phyloP scores from a whole-genome alignment of 768 basidiomycete species.

The Kondoa subrosea region DNA sequence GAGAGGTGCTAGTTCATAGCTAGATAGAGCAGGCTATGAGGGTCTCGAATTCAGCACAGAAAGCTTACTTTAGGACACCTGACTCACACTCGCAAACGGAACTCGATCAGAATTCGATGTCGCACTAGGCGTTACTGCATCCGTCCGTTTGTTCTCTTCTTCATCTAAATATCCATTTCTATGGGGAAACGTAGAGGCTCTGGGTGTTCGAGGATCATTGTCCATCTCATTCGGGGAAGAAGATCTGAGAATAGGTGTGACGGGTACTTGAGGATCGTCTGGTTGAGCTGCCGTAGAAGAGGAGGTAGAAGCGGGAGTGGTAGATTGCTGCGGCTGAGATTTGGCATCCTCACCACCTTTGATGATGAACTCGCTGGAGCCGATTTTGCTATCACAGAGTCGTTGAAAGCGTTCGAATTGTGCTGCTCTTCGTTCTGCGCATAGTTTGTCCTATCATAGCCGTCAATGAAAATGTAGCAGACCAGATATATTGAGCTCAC shows the following conservation, averaged over 20 bases:
- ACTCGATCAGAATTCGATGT: not conserved
- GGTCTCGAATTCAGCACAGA: not conserved
- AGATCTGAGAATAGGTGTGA: not conserved
- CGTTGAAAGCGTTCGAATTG: conserved; percentile 50
- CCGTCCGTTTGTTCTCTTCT: too few relatives aligned
- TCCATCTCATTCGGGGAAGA: too few relatives aligned
- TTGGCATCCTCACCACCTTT: conserved; percentile 34
- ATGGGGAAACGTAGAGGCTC: not conserved
- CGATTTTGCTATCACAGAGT: conserved; percentile 48
- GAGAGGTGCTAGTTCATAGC: not conserved
- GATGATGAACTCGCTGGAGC: conserved; percentile 63
- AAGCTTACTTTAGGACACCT: not conserved
- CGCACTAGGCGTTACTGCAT: not conserved
- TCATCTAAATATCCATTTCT: not conserved
- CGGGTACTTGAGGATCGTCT: not conserved
- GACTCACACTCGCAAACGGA: not conserved
- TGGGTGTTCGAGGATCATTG: not conserved
- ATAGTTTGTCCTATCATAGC: conserved; percentile 39
- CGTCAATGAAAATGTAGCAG: not conserved
- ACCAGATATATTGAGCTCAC: not conserved
- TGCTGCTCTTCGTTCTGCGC: conserved; percentile 39
- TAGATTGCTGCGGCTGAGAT: not conserved
- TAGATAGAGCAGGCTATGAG: not conserved
- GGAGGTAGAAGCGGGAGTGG: too few relatives aligned
- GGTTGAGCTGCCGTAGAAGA: too few relatives aligned